Conservation (phyloP, 2,329 filamentous ascomycete species). For the Plectosphaerella plurivora region DNA sequence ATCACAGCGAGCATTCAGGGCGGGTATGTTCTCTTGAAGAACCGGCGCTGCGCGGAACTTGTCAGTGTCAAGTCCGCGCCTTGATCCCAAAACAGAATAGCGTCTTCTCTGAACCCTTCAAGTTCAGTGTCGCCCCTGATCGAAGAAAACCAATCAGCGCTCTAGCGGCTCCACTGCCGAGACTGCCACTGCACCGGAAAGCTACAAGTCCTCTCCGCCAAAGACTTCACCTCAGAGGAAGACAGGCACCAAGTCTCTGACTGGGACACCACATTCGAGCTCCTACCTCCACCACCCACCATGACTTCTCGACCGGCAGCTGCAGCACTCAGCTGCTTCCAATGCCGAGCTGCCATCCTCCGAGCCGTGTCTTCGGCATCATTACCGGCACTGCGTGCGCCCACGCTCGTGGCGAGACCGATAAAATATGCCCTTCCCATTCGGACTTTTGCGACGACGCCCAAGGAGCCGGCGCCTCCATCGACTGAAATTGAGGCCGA, state of each 20-base stretch:
- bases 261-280: not conserved
- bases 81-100: too few species aligned
- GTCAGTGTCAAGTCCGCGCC: too few species aligned
- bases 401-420: not conserved
- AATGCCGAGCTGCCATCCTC: constrained; percentile 18
- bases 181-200: too few species aligned
- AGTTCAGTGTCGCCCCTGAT: not conserved
- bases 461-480: not conserved
- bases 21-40: too few species aligned
- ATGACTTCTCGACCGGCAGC: constrained; percentile 18
- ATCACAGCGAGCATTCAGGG: too few species aligned
- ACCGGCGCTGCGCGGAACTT: too few species aligned
- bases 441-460: not conserved
- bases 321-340: constrained; percentile 18
- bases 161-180: too few species aligned
- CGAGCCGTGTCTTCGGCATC: constrained; percentile 14
- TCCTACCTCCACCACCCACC: not conserved
- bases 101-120: not conserved
- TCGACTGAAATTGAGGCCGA: too few species aligned
- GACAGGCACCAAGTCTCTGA: too few species aligned
- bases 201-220: too few species aligned
- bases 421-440: not conserved
- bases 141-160: too few species aligned
- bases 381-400: not conserved
- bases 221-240: too few species aligned